Evolutionary conservation across 108 stramenopile species (phyloP), one percentile per base, ranked within the genome.

Genomic region (Nitzschia putrida): DNA sequence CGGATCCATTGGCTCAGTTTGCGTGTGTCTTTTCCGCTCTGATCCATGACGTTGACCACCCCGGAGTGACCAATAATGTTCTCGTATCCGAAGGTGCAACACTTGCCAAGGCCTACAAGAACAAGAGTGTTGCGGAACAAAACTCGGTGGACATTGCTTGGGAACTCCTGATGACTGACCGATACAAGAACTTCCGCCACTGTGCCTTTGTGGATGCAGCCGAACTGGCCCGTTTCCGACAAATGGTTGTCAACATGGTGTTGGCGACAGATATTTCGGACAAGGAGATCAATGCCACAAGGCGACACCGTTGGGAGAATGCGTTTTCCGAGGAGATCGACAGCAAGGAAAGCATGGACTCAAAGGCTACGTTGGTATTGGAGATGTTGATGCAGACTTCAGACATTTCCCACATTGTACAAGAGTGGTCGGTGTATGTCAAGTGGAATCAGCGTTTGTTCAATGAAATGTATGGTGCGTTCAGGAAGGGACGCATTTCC

Each of bases 381-480:
- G 44, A 44, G 13, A 9, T 11, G 11, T 44, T 44, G 44, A 44
- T 44, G 9, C 44, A 44, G 13, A 13, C 44, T 13, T 44, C 44
- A 44, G 44, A 44, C 13, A 13, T 44, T 9, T 11, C 11, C 13
- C 44, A 44, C 44, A 44, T 13, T 13, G 13, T 44, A 13, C 44
- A 44, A 44, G 11, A 44, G 11, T 44, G 44, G 44, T 13, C 9
- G 13, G 44, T 44, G 11, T 44, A 11, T 13, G 13, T 52, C 41
- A 24, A 64, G 81, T 25, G 51, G 74, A 12, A 81, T 81, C 41
- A 71, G 82, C 23, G 71, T 78, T 43, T 81, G 82, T 45, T 86
- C 9, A 64, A 79, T 20, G 56, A 67, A 37, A 80, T 81, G n/a
- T 44, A 44, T 44, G 44, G 44, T 44, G 44, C 44, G 11, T 44